A percentile compares a stretch with the other conserved stretches of the same genome.
These are phyloP conservation scores for Candolleomyces eurysporus DNA, from an alignment of 768 basidiomycete genomes.

Conservation along the genomic window DNA sequence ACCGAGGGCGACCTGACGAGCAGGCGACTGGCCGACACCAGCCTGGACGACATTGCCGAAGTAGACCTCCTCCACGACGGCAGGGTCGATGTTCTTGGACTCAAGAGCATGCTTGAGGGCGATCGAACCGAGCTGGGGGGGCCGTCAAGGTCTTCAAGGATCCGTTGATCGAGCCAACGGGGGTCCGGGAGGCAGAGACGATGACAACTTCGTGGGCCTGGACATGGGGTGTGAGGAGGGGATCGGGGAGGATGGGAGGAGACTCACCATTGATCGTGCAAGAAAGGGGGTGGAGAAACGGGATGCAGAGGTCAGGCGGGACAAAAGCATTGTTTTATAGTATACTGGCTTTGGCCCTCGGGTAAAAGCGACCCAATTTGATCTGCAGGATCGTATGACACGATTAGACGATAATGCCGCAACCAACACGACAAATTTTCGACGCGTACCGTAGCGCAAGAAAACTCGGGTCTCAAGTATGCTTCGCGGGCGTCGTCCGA, in stretches of 20 bases:
- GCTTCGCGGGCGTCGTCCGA: conserved; percentile 4
- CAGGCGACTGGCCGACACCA: conserved; percentile 96
- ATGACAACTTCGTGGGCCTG: conserved; percentile 78
- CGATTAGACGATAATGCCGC: conserved; percentile 16
- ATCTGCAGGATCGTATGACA: conserved; percentile 40
- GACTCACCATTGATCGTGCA: conserved; percentile 52
- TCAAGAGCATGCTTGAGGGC: conserved; percentile 91
- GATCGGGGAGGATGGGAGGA: background rate
- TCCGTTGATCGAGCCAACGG: conserved; percentile 92
- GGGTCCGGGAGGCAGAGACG: conserved; percentile 90
- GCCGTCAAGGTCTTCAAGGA: conserved; percentile 81
- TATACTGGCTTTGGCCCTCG: conserved; percentile 16
- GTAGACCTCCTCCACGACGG: conserved; percentile 90
- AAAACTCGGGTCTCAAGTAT: background rate
- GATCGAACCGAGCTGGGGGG: conserved; percentile 85
- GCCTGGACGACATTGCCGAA: conserved; percentile 98
- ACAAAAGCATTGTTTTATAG: conserved; percentile 43
- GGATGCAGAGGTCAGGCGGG: conserved; percentile 40
- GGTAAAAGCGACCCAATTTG: conserved; percentile 24
- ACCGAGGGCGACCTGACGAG: conserved; percentile 91
- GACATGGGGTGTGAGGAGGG: conserved; percentile 3
- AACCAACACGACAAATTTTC: background rate
- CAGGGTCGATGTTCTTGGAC: conserved; percentile 75
- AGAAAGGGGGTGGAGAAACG: conserved; percentile 36
- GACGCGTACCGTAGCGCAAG: background rate